Evolutionary conservation across 2,329 filamentous ascomycete species (phyloP), one percentile per base, ranked within the genome.

Genomic region (Colletotrichum eleusines): DNA sequence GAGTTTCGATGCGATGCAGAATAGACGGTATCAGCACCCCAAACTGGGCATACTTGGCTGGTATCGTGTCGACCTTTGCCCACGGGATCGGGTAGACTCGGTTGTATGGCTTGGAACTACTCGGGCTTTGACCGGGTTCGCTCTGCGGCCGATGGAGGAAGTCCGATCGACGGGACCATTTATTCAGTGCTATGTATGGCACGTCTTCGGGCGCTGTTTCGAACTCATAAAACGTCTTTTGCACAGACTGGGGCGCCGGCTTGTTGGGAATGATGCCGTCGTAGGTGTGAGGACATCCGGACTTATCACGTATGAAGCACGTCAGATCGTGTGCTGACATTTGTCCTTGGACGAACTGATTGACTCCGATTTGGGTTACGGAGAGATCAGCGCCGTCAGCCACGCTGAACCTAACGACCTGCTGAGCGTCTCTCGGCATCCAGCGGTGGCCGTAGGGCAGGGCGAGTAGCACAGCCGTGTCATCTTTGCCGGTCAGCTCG

Each of bases 1-100:
- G 82, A 0, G 89, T 83, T 73, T 92, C 92, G 2, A 95, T 75
- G n/a, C 88, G 88, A 74, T 94, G 88, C 20, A 92, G 82, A 44
- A 98, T 88, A 0, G 90, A 90, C 0, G 95, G 94, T 6, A 96
- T 85, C 46, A 96, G 84, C 63, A 91, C 83, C 2, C 85, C 88
- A 35, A 90, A 84, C 55, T 84, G 80, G 1, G 81, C 83, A 68
- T 84, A 82, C 9, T 78, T 78, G 8, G 82, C 76, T 0, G 85
- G 82, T 2, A 88, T 74, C 2, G 74, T 73, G 71, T 91, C 89
- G 0, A 88, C 78, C 0, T 77, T 84, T 64, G 89, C 88, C n/a
- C 80, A 80, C 0, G 80, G 74, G 1, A 82, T 76, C 0, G 86
- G 85, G 4, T 91, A 76, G 6, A 86, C 82, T 6, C 81, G 75